Evolutionary conservation across 768 basidiomycete genomes (phyloP), one percentile per base, ranked within the genome.

Genomic region (Ephemerocybe angulata): DNA sequence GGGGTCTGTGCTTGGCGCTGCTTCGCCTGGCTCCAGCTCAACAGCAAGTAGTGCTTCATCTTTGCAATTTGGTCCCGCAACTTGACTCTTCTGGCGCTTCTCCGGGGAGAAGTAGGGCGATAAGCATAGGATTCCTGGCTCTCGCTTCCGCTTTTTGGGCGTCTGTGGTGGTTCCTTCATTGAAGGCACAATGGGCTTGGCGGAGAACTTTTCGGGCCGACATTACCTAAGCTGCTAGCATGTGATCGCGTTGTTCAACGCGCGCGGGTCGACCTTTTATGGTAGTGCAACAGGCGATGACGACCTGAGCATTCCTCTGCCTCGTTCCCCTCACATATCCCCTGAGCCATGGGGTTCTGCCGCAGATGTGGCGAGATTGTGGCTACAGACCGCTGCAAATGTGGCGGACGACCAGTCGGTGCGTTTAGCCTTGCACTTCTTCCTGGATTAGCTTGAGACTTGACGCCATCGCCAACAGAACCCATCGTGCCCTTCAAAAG

Each of bases 301-400:
- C 30, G 19, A n/a, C 29, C 25, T 17, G 17, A 24, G 41, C 50
- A 19, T n/a, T 40, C 25, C 38, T 33, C 42, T 50, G 25, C 11
- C 21, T 50, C 49, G 47, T 41, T 42, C 52, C 40, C 44, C 33
- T 48, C 37, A 19, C 25, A 28, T 44, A 37, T 41, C 25, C 53
- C 29, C n/a, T 52, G 48, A 37, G 33, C 50, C 22, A 93, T 93
- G 90, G 87, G 87, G 22, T 93, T 93, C 64, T 93, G 91, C 73
- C 80, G 88, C 56, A 78, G 88, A 66, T 93, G 90, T 64, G 91
- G 90, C 54, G 87, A 92, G 58, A 90, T 93, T 55, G 89, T 92
- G 29, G 65, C 76, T 31, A 82, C 83, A 47, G 69, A 73, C 40
- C 86, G 86, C 50, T 92, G 89, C 70, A 86, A 81, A 69, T 93